Conservation (phyloP, 805 yeast genomes). For the Helenozyma rhizophorensis region DNA sequence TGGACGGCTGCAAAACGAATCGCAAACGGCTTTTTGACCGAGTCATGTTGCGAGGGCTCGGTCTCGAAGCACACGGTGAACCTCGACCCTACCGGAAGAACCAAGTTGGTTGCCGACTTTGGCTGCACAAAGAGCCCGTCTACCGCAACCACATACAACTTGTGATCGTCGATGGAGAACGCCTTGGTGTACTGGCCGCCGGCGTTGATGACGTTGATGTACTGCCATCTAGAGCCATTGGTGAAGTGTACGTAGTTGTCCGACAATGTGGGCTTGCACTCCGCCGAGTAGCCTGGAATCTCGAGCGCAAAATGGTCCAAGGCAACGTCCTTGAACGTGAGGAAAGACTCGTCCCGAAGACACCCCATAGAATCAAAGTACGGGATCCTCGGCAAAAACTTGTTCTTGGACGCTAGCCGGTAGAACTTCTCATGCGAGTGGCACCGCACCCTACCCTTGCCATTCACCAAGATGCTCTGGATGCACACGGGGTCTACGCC, state of each 20-base stretch:
- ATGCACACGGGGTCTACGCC: conserved; percentile 34
- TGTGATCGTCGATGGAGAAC: conserved; percentile 30
- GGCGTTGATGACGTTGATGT: conserved; percentile 26
- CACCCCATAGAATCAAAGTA: conserved; percentile 21
- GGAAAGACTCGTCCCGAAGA: conserved; percentile 12
- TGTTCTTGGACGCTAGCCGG: conserved; percentile 14
- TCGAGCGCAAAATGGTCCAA: conserved; percentile 17
- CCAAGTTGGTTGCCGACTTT: conserved; percentile 18
- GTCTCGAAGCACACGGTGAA: conserved; percentile 24
- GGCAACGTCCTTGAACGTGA: conserved; percentile 8
- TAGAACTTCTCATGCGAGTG: conserved; percentile 11
- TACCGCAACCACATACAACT: conserved; percentile 24
- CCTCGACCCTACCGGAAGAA: conserved; percentile 30
- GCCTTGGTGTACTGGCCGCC: conserved; percentile 32
- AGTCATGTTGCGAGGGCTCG: conserved; percentile 12
- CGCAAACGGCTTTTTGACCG: conserved; percentile 16
- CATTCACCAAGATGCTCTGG: conserved; percentile 26
- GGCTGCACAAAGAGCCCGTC: conserved; percentile 30
- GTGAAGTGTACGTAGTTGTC: conserved; percentile 19
- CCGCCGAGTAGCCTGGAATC: conserved; percentile 22
- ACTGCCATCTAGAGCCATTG: conserved; percentile 19
- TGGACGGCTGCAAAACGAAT: conserved; percentile 26
- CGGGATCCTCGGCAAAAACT: conserved; percentile 6
- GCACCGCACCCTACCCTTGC: conserved; percentile 26
- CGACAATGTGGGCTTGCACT: conserved; percentile 18